phyloP scores from a whole-genome alignment of 495 filamentous ascomycete species.

The Annulohypoxylon nitens region DNA sequence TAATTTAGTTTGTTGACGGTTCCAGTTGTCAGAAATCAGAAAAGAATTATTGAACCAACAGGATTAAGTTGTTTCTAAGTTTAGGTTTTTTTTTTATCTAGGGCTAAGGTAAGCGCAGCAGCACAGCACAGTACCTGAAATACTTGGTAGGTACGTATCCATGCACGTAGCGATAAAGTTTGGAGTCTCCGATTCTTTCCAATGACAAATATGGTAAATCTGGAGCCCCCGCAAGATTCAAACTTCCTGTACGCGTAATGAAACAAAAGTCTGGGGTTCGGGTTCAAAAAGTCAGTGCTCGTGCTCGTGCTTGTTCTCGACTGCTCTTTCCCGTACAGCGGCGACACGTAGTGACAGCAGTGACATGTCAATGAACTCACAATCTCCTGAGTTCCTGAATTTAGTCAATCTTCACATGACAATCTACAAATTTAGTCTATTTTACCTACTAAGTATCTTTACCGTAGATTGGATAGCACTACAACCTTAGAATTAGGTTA shows the following conservation, averaged over 20 bases:
- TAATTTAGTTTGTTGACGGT: background rate
- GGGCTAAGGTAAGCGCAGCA: background rate
- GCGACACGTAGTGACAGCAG: background rate
- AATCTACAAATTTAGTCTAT: background rate
- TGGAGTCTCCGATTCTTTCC: constrained; percentile 17
- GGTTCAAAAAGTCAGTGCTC: background rate
- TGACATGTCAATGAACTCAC: background rate
- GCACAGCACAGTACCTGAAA: background rate
- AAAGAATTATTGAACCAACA: constrained; percentile 14
- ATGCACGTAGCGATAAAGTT: constrained; percentile 20
- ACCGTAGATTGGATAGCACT: background rate
- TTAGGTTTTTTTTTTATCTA: constrained; percentile 9
- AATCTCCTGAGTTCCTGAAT: background rate
- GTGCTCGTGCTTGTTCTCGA: no score
- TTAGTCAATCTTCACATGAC: constrained; percentile 19
- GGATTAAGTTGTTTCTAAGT: constrained; percentile 37
- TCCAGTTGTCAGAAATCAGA: constrained; percentile 20
- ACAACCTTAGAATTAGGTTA: background rate
- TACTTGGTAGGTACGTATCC: background rate
- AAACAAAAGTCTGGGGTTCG: constrained; percentile 38
- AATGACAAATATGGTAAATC: constrained; percentile 34
- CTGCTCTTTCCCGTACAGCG: constrained; percentile 3
- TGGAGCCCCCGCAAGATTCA: constrained; percentile 44
- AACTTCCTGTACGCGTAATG: constrained; percentile 35
- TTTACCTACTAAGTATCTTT: background rate